Evolutionary conservation across 2,329 filamentous ascomycete genomes (phyloP), one percentile per base, ranked within the genome.

Genomic region (Aspergillus quadricinctus): DNA sequence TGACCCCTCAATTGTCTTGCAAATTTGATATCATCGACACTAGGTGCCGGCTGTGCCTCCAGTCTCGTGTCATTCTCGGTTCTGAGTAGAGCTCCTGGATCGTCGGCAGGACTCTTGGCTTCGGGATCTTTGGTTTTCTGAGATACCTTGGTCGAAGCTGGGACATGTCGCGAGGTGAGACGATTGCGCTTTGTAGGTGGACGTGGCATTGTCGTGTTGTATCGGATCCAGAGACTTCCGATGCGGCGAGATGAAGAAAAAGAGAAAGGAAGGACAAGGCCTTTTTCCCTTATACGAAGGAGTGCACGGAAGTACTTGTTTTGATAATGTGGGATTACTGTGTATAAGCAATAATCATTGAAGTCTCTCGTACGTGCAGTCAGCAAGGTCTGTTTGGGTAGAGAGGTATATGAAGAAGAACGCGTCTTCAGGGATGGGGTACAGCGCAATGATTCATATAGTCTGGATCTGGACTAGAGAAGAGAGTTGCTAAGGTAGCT

Each of bases 121-220:
- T 57, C 40, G 21, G 41, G 48, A 19, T 43, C 48, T 8, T 27
- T 23, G 28, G 28, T 49, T 28, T 56, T 50, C n/a, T 43, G 41
- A 25, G 28, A 37, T 6, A 31, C 43, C 21, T 56, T 53, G 23
- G 60, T 53, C 17, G 54, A 50, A 19, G 25, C 43, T 11, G 37
- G 28, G n/a, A 40, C 35, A 25, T 49, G 43, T 50, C 61, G 59
- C 8, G 59, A 55, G 29, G 56, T 54, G 40, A 56, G 52, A 23
- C 65, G 66, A 61, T 60, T 67, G 25, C 67, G 64, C 53, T 64
- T 68, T 50, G 61, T 62, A 50, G 66, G 61, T 29, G 68, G 68
- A 35, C 68, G 67, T 43, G 68, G 68, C 68, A 70, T 70, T 31
- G 31, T 57, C 28, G 35, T 56, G 43, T 23, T 23, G 2, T 46